A percentile compares a stretch with the other conserved stretches of the same genome.
phyloP scores from a whole-genome alignment of 75 land plant genomes.

The Cunninghamia lanceolata region DNA sequence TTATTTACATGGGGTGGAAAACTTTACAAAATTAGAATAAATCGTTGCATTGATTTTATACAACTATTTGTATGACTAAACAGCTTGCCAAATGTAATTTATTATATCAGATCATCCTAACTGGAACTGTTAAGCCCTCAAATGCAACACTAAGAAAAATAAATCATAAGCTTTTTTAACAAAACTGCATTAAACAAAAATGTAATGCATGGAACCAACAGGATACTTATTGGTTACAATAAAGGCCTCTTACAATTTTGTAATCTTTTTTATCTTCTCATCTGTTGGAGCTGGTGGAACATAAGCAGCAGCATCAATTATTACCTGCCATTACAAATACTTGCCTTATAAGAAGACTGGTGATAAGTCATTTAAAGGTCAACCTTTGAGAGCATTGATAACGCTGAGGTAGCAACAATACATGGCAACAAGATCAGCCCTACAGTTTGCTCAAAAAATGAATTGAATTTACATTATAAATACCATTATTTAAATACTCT shows the following conservation, averaged over 20 bases:
- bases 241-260: constrained; percentile 55
- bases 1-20: neutral
- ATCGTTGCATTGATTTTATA: neutral
- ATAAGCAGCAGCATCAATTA: constrained; percentile 96
- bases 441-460: neutral
- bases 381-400: neutral
- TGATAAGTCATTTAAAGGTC: neutral
- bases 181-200: neutral
- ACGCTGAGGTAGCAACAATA: neutral
- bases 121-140: neutral
- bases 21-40: neutral
- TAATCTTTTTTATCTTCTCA: constrained; percentile 83
- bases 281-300: constrained; percentile 98
- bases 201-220: neutral
- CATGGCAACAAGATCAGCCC: neutral
- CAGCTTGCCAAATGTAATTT: neutral
- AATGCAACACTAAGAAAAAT: neutral
- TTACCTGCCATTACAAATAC: constrained; percentile 40
- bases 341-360: neutral
- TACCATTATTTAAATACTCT: neutral
- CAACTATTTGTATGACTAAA: neutral
- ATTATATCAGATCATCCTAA: neutral
- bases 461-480: neutral
- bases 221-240: neutral
- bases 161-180: neutral